Conservation (phyloP, 2,329 filamentous ascomycete genomes). For the Venturia asperata region DNA sequence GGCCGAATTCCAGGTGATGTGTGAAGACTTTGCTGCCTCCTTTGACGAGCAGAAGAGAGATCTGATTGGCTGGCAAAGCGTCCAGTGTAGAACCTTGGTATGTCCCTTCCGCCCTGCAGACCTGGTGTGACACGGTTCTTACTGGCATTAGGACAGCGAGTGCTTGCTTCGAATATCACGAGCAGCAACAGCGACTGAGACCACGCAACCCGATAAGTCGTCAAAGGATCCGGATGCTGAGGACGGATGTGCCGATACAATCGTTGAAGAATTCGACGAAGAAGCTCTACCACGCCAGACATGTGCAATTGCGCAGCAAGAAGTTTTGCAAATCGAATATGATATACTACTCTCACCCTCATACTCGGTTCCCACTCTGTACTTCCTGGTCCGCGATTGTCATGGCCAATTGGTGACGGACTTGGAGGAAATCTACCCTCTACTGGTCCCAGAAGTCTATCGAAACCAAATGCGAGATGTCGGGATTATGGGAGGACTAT, state of each 20-base stretch:
- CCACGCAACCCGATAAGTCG: not conserved
- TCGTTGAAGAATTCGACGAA: conserved; percentile 1
- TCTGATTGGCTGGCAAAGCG: not conserved
- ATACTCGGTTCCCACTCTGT: conserved; percentile 68
- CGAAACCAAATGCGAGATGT: conserved; percentile 53
- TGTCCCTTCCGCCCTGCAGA: too few relatives aligned
- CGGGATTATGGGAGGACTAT: conserved; percentile 65
- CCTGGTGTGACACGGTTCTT: not conserved
- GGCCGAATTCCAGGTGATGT: not conserved
- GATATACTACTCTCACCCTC: conserved; percentile 69
- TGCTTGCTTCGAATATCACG: conserved; percentile 1
- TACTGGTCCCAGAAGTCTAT: conserved; percentile 61
- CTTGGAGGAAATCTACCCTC: conserved; percentile 63
- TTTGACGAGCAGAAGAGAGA: not conserved
- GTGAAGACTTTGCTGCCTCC: conserved; percentile 6
- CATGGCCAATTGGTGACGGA: conserved; percentile 50
- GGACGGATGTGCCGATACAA: not conserved
- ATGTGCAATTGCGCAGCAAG: not conserved
- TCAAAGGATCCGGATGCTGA: not conserved
- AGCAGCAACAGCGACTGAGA: not conserved
- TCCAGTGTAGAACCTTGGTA: not conserved
- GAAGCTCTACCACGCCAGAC: not conserved
- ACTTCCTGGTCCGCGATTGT: conserved; percentile 60
- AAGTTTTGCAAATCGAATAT: conserved; percentile 49
- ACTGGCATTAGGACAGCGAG: not conserved